Percentiles rank a stretch among this genome's conserved stretches.
Evolutionary conservation across 1,139 yeast species (phyloP).

Genomic region (Pichia sp.): DNA sequence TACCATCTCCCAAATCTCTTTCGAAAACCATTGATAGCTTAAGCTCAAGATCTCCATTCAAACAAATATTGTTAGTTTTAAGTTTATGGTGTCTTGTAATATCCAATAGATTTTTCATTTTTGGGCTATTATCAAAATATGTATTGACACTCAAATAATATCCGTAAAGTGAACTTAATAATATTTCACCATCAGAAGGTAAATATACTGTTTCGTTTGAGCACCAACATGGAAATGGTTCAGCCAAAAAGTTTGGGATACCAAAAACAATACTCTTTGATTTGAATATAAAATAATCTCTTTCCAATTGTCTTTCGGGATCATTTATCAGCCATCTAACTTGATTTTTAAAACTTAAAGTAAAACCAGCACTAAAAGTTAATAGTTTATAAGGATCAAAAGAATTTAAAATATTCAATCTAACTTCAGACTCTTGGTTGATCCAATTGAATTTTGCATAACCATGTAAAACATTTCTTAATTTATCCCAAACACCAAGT

Average conservation of each 20-base stretch:
- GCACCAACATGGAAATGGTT: constrained; percentile 57
- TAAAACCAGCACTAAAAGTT: constrained; percentile 72
- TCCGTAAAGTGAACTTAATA: constrained; percentile 21
- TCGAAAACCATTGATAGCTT: constrained; percentile 56
- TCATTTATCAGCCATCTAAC: constrained; percentile 58
- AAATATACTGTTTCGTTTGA: constrained; percentile 34
- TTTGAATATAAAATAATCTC: constrained; percentile 53
- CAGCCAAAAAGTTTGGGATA: constrained; percentile 58
- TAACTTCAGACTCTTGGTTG: constrained; percentile 45
- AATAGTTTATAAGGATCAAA: constrained; percentile 67
- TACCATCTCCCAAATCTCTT: constrained; percentile 33
- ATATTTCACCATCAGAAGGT: constrained; percentile 10
- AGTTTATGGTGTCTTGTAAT: constrained; percentile 21
- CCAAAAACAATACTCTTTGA: constrained; percentile 67
- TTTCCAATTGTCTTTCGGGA: constrained; percentile 28
- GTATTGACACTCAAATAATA: constrained; percentile 17
- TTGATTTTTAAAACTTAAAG: constrained; percentile 67
- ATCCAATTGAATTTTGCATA: constrained; percentile 41
- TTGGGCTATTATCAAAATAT: constrained; percentile 10
- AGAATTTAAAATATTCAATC: constrained; percentile 63
- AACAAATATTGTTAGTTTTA: constrained; percentile 49
- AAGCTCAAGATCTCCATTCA: constrained; percentile 56
- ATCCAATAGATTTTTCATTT: constrained; percentile 3
- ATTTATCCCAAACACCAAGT: constrained; percentile 76
- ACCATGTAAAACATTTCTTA: constrained; percentile 57